A percentile compares a stretch with the other conserved stretches of the same genome.
Evolutionary conservation across 1,284 basidiomycete species (phyloP).

Genomic region (Puccinia novopanici): DNA sequence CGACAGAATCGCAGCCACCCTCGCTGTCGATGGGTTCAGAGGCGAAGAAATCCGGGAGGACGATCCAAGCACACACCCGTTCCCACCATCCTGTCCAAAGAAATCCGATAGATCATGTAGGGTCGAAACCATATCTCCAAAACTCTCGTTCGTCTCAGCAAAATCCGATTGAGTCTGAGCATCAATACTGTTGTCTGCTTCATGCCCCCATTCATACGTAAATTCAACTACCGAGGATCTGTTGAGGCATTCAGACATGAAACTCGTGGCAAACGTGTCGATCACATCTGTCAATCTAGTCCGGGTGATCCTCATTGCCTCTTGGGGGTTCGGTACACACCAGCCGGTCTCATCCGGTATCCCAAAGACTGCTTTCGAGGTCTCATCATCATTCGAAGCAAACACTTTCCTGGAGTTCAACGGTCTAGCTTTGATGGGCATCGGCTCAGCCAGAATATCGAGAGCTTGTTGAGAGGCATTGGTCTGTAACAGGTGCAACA

Average conservation of each 20-base stretch:
- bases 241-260: constrained; percentile 61
- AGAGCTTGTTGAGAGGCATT: constrained; percentile 31
- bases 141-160: constrained; percentile 65
- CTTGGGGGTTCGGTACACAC: constrained; percentile 73
- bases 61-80: neutral
- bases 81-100: constrained; percentile 63
- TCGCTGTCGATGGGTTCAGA: constrained; percentile 46
- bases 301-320: constrained; percentile 68
- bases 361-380: constrained; percentile 69
- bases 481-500: constrained; percentile 42
- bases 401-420: neutral
- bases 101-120: constrained; percentile 81
- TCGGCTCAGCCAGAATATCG: constrained; percentile 45
- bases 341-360: constrained; percentile 78
- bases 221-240: constrained; percentile 60
- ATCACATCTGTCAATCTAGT: constrained; percentile 78
- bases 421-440: constrained; percentile 27
- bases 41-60: constrained; percentile 36
- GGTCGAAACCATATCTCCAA: constrained; percentile 82
- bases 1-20: constrained; percentile 46
- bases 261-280: constrained; percentile 72
- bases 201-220: constrained; percentile 43
- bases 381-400: neutral
- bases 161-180: constrained; percentile 58
- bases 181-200: constrained; percentile 37